Conservation (phyloP, 148 eudicot genomes). For the Rhododendron henanense region DNA sequence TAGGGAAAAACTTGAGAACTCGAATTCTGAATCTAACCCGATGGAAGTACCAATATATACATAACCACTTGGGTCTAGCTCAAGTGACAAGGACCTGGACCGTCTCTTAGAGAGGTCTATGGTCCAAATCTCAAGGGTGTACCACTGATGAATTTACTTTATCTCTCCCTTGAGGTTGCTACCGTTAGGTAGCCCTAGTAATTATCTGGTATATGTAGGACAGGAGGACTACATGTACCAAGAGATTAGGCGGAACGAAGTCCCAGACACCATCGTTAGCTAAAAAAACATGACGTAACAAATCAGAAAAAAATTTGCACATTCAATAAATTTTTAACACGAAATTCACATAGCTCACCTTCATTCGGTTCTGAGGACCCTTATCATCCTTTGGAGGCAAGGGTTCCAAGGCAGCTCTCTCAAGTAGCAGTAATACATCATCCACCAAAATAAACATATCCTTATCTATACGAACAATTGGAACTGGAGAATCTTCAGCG, state of each 20-base stretch:
- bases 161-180: background rate
- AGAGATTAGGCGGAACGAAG: background rate
- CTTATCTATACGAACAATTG: conserved; percentile 64
- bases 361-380: conserved; percentile 85
- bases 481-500: conserved; percentile 56
- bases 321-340: background rate
- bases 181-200: background rate
- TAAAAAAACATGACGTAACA: background rate
- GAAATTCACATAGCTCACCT: conserved; percentile 42
- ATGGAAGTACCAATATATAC: background rate
- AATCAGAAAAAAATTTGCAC: background rate
- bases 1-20: background rate
- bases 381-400: conserved; percentile 93
- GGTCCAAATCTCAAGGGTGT: background rate
- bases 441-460: conserved; percentile 73
- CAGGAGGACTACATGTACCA: background rate
- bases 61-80: background rate
- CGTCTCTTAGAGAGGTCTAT: background rate
- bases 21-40: background rate
- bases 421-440: conserved; percentile 68
- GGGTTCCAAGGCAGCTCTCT: conserved; percentile 83
- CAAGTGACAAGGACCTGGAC: background rate
- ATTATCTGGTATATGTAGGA: background rate
- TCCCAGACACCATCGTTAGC: background rate
- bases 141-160: background rate